A percentile compares a stretch with the other conserved stretches of the same genome.
Conservation (phyloP, 2,329 filamentous ascomycete species). For the Plenodomus biglobosus region DNA sequence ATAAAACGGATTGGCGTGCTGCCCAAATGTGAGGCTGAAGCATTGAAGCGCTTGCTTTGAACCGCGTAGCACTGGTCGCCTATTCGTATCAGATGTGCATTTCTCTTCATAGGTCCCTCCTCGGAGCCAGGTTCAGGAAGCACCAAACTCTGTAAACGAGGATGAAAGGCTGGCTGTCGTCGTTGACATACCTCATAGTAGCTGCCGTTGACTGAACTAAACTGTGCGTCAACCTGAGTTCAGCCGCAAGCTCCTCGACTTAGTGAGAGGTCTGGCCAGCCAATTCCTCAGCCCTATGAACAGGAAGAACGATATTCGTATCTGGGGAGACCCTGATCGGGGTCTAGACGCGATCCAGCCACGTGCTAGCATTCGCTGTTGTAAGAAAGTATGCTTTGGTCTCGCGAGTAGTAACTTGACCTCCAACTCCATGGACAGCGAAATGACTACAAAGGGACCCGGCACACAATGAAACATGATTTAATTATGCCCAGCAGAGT, state of each 20-base stretch:
- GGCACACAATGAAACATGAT: neutral
- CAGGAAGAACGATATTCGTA: neutral
- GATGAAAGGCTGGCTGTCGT: no score
- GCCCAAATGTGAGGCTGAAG: no score
- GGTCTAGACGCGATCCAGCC: neutral
- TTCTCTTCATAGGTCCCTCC: no score
- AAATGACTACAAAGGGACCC: neutral
- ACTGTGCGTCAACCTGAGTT: neutral
- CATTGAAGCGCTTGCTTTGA: no score
- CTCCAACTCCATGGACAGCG: neutral
- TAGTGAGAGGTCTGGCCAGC: slow-evolving; percentile 2
- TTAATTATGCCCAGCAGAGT: neutral
- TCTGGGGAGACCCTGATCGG: slow-evolving; percentile 1
- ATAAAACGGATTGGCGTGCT: no score
- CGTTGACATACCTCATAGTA: no score
- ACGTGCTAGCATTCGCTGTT: neutral
- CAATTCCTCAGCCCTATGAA: slow-evolving; percentile 2
- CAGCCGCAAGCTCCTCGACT: neutral
- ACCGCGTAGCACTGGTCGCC: no score
- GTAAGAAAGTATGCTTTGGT: neutral
- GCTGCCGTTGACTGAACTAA: no score
- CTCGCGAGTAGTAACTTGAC: neutral
- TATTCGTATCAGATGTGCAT: no score
- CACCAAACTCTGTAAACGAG: no score
- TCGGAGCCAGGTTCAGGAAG: no score